Percentiles rank a stretch among this genome's conserved stretches.
These are phyloP conservation scores for Lenzites betulinus DNA, from an alignment of 768 basidiomycete genomes.

Conservation along the genomic window DNA sequence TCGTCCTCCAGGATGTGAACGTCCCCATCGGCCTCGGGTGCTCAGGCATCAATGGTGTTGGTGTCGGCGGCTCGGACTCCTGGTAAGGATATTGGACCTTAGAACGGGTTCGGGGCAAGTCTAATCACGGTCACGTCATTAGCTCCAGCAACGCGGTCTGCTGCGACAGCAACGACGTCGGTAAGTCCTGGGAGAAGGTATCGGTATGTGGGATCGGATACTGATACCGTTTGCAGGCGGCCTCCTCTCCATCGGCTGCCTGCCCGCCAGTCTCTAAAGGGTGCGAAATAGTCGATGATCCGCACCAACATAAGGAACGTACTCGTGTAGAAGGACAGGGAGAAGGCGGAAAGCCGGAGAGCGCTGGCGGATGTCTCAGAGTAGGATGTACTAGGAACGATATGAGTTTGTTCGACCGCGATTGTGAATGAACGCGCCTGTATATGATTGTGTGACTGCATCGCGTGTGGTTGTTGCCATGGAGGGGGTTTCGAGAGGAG, in stretches of 20 bases:
- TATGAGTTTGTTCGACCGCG: neutral
- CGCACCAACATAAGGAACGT: neutral
- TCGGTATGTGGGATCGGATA: too few species aligned
- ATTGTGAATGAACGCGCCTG: neutral
- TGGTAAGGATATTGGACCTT: neutral
- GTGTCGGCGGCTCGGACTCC: slow-evolving; percentile 1
- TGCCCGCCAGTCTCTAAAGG: neutral
- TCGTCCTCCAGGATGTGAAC: slow-evolving; percentile 20
- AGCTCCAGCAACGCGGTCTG: slow-evolving; percentile 11
- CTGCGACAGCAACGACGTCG: slow-evolving; percentile 13
- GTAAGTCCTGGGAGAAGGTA: neutral
- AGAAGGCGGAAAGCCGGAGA: neutral
- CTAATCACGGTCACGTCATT: neutral
- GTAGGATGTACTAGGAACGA: neutral
- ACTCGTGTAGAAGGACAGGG: neutral
- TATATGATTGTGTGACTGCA: neutral
- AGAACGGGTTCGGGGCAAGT: too few species aligned
- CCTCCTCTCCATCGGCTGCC: neutral
- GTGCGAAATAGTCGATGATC: neutral
- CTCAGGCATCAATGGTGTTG: slow-evolving; percentile 15
- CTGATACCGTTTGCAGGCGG: neutral
- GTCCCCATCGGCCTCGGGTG: slow-evolving; percentile 21
- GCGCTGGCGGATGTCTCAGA: too few species aligned
- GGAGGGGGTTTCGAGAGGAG: too few species aligned
- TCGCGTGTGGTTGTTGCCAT: too few species aligned